phyloP scores from a whole-genome alignment of 768 basidiomycete species.

The Lentinula detonsa region DNA sequence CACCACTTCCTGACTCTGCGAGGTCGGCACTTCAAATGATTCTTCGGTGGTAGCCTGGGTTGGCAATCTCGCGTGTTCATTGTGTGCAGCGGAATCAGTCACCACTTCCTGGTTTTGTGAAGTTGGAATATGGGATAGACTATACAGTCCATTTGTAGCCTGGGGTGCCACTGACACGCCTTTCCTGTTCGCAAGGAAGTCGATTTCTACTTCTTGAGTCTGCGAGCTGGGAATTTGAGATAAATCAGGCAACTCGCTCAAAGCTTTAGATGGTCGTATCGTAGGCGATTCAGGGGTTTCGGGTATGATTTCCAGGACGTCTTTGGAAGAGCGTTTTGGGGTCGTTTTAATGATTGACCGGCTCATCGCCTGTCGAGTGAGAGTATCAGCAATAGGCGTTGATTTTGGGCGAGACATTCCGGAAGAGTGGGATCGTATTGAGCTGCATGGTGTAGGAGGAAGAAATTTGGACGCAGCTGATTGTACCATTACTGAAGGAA shows the following conservation, averaged over 20 bases:
- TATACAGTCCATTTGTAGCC: not conserved
- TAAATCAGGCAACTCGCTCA: not conserved
- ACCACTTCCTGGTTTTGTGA: slow-evolving; percentile 1
- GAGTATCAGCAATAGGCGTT: not conserved
- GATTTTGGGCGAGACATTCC: not conserved
- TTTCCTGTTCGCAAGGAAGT: not conserved
- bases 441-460: not conserved
- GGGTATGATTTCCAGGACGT: not conserved
- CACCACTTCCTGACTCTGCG: slow-evolving; percentile 2
- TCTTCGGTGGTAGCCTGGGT: not conserved
- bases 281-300: not conserved
- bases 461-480: not conserved
- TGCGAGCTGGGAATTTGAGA: slow-evolving; percentile 30
- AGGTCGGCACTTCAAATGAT: not conserved
- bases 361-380: not conserved
- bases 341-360: not conserved
- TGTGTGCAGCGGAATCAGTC: not conserved
- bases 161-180: not conserved
- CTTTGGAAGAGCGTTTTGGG: not conserved
- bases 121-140: not conserved
- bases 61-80: not conserved
- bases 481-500: not conserved
- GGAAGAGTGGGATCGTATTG: not conserved
- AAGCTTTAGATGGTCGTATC: not conserved
- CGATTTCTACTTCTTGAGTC: slow-evolving; percentile 19